phyloP scores from a whole-genome alignment of 208 protist species.

The Blechomonas ayalai region DNA sequence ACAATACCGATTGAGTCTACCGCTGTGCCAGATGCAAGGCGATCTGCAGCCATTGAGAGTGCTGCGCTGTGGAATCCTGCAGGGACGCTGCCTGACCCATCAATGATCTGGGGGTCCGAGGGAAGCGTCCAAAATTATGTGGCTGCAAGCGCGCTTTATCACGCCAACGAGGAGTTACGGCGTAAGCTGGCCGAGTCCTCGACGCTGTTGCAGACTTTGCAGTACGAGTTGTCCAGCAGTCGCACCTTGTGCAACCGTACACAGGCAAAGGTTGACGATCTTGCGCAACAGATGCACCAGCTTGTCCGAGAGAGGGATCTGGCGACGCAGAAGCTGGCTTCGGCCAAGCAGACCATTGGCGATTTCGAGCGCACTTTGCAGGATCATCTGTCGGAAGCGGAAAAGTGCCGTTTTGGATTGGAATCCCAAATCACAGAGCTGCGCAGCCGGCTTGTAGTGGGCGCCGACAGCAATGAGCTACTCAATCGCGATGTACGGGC shows the following conservation, averaged over 20 bases:
- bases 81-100: conserved; percentile 56
- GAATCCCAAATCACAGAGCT: conserved; percentile 73
- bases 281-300: conserved; percentile 71
- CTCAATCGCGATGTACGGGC: conserved; percentile 67
- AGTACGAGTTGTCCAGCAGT: conserved; percentile 60
- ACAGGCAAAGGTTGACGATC: conserved; percentile 49
- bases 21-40: conserved; percentile 21
- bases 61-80: conserved; percentile 26
- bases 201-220: conserved; percentile 44
- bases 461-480: conserved; percentile 76
- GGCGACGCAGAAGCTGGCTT: conserved; percentile 49
- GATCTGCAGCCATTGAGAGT: conserved; percentile 16
- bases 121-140: conserved; percentile 71
- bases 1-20: conserved; percentile 27
- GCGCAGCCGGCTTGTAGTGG: conserved; percentile 64
- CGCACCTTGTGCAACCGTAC: conserved; percentile 23
- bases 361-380: conserved; percentile 62
- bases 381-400: conserved; percentile 41
- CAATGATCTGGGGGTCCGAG: conserved; percentile 86
- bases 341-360: conserved; percentile 32
- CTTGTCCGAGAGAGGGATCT: conserved; percentile 80
- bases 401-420: conserved; percentile 53
- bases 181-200: conserved; percentile 67
- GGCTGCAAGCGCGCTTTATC: conserved; percentile 73
- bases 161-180: conserved; percentile 83